Conservation (phyloP, 805 yeast genomes). For the Lachancea kluyveri region DNA sequence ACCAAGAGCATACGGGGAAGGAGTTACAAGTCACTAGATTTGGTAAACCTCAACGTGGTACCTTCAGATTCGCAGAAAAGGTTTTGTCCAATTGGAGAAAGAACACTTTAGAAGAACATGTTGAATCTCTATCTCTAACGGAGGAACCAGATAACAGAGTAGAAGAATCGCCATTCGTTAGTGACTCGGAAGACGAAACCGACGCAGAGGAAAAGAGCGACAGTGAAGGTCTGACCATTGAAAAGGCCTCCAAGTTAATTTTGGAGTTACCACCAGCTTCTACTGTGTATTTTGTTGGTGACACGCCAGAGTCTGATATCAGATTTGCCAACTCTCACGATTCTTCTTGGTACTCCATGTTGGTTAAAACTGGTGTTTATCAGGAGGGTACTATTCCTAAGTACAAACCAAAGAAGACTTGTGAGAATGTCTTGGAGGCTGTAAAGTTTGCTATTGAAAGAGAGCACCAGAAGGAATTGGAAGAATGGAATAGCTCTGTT, state of each 20-base stretch:
- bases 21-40: constrained; percentile 76
- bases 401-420: constrained; percentile 68
- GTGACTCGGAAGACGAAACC: constrained; percentile 22
- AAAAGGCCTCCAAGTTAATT: constrained; percentile 38
- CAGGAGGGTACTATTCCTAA: constrained; percentile 74
- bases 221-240: constrained; percentile 41
- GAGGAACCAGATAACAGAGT: constrained; percentile 35
- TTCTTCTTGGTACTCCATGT: constrained; percentile 75
- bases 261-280: constrained; percentile 74
- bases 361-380: constrained; percentile 84
- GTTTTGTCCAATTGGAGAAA: constrained; percentile 73
- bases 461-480: constrained; percentile 65
- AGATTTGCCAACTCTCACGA: constrained; percentile 85
- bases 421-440: constrained; percentile 73
- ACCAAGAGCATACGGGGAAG: constrained; percentile 76
- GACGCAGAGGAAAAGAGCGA: constrained; percentile 24
- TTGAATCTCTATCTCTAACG: constrained; percentile 41
- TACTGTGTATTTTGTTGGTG: constrained; percentile 84
- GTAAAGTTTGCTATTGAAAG: constrained; percentile 78
- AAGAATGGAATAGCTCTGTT: constrained; percentile 61
- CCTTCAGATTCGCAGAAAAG: constrained; percentile 77
- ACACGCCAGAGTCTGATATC: constrained; percentile 84
- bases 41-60: constrained; percentile 86
- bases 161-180: constrained; percentile 11
- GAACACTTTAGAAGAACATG: constrained; percentile 68